Evolutionary conservation across 2,329 filamentous ascomycete genomes (phyloP), one percentile per base, ranked within the genome.

Genomic region (Alternaria longipes): DNA sequence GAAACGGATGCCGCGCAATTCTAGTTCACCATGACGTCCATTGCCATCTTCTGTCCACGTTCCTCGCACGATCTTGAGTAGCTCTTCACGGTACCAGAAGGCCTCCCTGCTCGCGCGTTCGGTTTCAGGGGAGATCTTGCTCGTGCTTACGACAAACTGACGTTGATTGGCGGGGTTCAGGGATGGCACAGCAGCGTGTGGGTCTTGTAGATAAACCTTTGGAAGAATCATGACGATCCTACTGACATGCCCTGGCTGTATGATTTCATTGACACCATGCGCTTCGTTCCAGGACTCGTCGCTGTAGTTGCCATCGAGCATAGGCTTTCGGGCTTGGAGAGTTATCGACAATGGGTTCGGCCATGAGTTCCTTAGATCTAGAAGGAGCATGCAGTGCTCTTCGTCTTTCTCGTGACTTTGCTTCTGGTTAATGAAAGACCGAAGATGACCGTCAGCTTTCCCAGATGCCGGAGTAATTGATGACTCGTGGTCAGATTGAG

Each of bases 281-380:
- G 69, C 41, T 59, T 72, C 61, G 8, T 56, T 51, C 22, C 63
- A 59, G 0, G 47, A 42, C 4, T 60, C 42, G 3, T 67, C 40
- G n/a, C 60, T 57, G n/a, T 40, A 18, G 4, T 56, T 52, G 1
- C 62, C 51, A 5, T 58, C 28, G 3, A 34, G 34, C 6, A 59
- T 14, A 7, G 57, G 46, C 47, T 81, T 75, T 46, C 74, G 80
- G 26, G 84, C 80, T 62, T 84, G 75, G 3, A 97, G 78, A 28
- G 84, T 85, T 3, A 95, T 85, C 7, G 86, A 83, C 72, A 97
- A 87, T 50, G 90, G 89, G 71, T 88, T 92, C 2, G 93, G 93
- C 94, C 94, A 97, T 0, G 91, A 89, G 73, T 98, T 98, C 57
- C 93, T 89, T 28, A 97, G 82, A 78, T 97, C 94, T 52, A 97